phyloP scores from a whole-genome alignment of 164 flowering plant species.

The Magnolia changhungtana region DNA sequence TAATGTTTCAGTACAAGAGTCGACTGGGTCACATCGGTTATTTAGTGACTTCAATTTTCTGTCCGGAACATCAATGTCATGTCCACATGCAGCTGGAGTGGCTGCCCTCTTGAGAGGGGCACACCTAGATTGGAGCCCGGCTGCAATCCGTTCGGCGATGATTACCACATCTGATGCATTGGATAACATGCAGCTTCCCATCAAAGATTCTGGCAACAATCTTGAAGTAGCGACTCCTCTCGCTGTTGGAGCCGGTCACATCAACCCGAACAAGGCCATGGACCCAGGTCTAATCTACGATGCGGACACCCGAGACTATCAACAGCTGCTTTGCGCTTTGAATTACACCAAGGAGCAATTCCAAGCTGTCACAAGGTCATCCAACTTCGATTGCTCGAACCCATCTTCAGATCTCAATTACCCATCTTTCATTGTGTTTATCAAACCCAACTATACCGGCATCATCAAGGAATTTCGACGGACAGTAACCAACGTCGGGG shows the following conservation, averaged over 20 bases:
- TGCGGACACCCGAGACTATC: constrained; percentile 32
- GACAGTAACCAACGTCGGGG: constrained; percentile 61
- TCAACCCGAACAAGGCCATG: constrained; percentile 59
- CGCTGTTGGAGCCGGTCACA: constrained; percentile 62
- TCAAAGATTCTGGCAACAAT: constrained; percentile 27
- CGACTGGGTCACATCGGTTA: not conserved
- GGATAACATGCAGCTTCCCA: constrained; percentile 42
- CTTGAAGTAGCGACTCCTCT: constrained; percentile 40
- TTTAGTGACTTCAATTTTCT: constrained; percentile 42
- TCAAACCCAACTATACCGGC: constrained; percentile 20
- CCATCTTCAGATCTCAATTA: constrained; percentile 59
- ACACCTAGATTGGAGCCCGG: constrained; percentile 67
- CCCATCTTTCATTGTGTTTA: constrained; percentile 60
- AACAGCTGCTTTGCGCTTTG: constrained; percentile 49
- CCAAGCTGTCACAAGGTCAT: constrained; percentile 32
- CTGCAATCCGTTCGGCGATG: constrained; percentile 65
- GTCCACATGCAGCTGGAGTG: constrained; percentile 62
- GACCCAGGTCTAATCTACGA: constrained; percentile 70
- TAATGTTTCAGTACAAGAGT: constrained; percentile 10
- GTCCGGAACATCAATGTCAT: constrained; percentile 72
- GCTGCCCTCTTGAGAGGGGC: constrained; percentile 51
- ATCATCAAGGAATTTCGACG: constrained; percentile 35
- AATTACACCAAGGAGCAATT: constrained; percentile 48
- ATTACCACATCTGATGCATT: constrained; percentile 49
- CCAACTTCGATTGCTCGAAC: constrained; percentile 28